A percentile compares a stretch with the other conserved stretches of the same genome.
Conservation (phyloP, 257 asterid genomes). For the Asclepias syriaca region DNA sequence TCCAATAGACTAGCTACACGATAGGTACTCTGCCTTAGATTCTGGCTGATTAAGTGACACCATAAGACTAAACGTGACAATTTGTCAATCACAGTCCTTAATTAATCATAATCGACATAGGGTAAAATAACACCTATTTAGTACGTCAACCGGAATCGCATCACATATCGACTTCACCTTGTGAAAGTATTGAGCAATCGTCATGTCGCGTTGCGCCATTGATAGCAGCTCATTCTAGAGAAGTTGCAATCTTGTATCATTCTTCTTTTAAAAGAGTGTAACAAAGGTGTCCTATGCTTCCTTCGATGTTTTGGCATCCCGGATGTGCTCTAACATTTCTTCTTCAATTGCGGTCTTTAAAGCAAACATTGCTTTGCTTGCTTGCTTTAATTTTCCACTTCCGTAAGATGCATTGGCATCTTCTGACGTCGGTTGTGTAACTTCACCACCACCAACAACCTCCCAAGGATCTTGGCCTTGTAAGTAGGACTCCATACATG, state of each 20-base stretch:
- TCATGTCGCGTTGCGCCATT: slow-evolving; percentile 4
- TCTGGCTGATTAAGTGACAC: too few species aligned
- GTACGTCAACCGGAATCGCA: too few species aligned
- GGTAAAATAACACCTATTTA: too few species aligned
- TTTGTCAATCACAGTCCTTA: too few species aligned
- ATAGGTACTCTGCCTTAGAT: too few species aligned
- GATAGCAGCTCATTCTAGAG: background rate
- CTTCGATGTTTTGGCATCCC: background rate
- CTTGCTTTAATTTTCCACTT: background rate
- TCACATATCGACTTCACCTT: slow-evolving; percentile 17
- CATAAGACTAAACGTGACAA: too few species aligned
- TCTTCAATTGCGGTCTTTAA: background rate
- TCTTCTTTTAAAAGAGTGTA: background rate
- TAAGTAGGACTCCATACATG: slow-evolving; percentile 14
- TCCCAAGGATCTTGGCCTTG: slow-evolving; percentile 10
- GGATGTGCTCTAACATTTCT: background rate
- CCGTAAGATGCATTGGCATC: background rate
- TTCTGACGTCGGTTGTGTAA: background rate
- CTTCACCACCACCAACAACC: background rate
- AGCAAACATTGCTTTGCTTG: background rate
- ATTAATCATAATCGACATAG: too few species aligned
- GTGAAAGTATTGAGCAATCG: slow-evolving; percentile 21
- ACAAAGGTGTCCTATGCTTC: slow-evolving; percentile 7
- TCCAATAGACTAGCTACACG: too few species aligned
- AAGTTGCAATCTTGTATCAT: background rate